Percentiles rank a stretch among this genome's conserved stretches.
phyloP scores from a whole-genome alignment of 176 grass and related monocot species.

The Oryza officinalis region DNA sequence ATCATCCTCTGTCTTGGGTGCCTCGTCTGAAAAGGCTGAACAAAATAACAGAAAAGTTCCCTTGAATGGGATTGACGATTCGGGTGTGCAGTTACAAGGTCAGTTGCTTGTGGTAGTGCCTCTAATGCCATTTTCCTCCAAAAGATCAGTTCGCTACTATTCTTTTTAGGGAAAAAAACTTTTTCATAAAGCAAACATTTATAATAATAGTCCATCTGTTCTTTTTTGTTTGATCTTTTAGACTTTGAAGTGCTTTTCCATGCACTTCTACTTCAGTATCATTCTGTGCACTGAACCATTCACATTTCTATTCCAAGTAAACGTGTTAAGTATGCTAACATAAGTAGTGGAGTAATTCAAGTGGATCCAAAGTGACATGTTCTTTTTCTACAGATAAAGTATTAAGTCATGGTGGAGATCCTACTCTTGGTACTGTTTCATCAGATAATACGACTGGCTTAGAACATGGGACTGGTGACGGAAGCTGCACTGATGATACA shows the following conservation, averaged over 20 bases:
- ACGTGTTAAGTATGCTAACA: not conserved
- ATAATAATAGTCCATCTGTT: not conserved
- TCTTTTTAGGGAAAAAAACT: not conserved
- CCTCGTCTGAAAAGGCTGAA: constrained; percentile 16
- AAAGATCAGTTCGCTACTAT: not conserved
- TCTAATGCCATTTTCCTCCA: constrained; percentile 19
- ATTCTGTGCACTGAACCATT: not conserved
- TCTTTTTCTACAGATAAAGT: constrained; percentile 50
- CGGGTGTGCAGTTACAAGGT: constrained; percentile 46
- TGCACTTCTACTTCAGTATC: not conserved
- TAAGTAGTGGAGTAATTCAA: not conserved
- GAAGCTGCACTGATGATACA: constrained; percentile 47
- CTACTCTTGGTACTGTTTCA: constrained; percentile 5
- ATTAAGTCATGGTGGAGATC: constrained; percentile 9
- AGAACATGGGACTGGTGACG: constrained; percentile 30
- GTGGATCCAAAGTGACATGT: constrained; percentile 16
- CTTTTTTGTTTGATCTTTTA: not conserved
- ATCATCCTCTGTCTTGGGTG: not conserved
- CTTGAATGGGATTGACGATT: constrained; percentile 17
- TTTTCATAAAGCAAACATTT: constrained; percentile 12
- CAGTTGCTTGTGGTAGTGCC: constrained; percentile 36
- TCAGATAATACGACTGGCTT: constrained; percentile 22
- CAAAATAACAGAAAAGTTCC: constrained; percentile 2
- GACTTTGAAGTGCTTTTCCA: constrained; percentile 12
- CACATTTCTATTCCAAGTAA: constrained; percentile 19